Conservation (phyloP, 345 rosid species). For the Heritiera littoralis region DNA sequence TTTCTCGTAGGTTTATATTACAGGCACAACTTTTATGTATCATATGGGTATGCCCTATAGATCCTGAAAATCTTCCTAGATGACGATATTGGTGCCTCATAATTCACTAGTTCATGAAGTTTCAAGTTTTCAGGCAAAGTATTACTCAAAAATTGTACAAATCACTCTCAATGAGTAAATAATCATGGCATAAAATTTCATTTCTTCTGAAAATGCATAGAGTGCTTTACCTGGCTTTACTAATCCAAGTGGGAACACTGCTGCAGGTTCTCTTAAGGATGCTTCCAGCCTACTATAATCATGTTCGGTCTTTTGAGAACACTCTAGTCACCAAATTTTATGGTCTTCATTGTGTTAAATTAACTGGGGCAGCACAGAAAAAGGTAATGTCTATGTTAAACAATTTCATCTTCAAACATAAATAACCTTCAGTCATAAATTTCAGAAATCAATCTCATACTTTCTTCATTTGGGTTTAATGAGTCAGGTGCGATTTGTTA, state of each 20-base stretch:
- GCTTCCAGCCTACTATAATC: conserved; percentile 92
- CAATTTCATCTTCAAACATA: background rate
- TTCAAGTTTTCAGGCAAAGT: background rate
- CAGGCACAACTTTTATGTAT: background rate
- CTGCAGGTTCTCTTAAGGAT: conserved; percentile 89
- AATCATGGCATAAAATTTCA: background rate
- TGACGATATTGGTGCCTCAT: background rate
- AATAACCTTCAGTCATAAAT: background rate
- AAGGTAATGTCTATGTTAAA: conserved; percentile 52
- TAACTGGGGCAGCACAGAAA: conserved; percentile 77
- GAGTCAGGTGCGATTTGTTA: conserved; percentile 79
- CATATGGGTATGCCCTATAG: background rate
- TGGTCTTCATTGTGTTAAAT: conserved; percentile 94
- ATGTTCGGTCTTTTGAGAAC: conserved; percentile 84
- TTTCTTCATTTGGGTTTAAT: conserved; percentile 24
- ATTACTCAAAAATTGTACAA: background rate
- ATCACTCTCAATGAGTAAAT: background rate
- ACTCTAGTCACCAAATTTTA: conserved; percentile 90
- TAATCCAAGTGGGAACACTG: background rate
- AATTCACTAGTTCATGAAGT: background rate
- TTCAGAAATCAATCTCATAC: background rate
- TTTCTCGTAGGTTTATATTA: conserved; percentile 3
- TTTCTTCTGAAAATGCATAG: background rate
- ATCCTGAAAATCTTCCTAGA: background rate
- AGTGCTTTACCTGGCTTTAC: background rate